Evolutionary conservation across 2,329 filamentous ascomycete genomes (phyloP).

Genomic region (Colletotrichum sp.): DNA sequence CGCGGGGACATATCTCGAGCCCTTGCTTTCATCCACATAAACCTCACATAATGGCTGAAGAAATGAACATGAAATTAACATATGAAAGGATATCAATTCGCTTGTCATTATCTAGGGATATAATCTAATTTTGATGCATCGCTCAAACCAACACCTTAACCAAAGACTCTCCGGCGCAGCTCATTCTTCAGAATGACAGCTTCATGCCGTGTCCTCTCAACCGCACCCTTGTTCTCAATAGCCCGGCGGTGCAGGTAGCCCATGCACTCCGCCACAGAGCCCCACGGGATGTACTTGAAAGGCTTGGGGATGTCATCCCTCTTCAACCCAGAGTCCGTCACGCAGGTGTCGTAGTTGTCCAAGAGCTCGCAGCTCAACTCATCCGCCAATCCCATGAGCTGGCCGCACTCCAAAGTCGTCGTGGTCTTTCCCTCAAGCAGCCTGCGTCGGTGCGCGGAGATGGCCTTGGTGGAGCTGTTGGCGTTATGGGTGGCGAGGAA

Average conservation of each 20-base stretch:
- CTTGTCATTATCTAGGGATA: slow-evolving; percentile 3
- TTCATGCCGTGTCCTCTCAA: slow-evolving; percentile 28
- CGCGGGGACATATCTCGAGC: rapidly evolving
- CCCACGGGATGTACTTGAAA: slow-evolving; percentile 27
- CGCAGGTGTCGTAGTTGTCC: slow-evolving; percentile 12
- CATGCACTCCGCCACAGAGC: slow-evolving; percentile 25
- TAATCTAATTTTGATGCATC: not conserved
- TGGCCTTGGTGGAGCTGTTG: slow-evolving; percentile 55
- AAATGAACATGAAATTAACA: slow-evolving; percentile 44
- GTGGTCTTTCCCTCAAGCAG: slow-evolving; percentile 49
- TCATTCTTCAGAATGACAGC: slow-evolving; percentile 32
- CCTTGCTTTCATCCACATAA: not conserved
- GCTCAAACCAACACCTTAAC: not conserved
- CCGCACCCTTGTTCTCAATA: slow-evolving; percentile 24
- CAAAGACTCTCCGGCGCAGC: slow-evolving; percentile 29
- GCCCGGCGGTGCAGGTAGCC: slow-evolving; percentile 24
- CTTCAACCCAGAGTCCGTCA: slow-evolving; percentile 7
- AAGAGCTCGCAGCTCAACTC: slow-evolving; percentile 77
- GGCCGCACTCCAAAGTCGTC: slow-evolving; percentile 43
- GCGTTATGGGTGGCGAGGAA: slow-evolving; percentile 86
- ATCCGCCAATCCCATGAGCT: slow-evolving; percentile 77
- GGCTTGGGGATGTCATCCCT: slow-evolving; percentile 15
- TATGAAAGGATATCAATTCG: not conserved
- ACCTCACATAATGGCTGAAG: not conserved
- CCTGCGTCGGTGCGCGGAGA: slow-evolving; percentile 62